Conservation (phyloP, 208 protist genomes). For the Acanthamoeba triangularis region DNA sequence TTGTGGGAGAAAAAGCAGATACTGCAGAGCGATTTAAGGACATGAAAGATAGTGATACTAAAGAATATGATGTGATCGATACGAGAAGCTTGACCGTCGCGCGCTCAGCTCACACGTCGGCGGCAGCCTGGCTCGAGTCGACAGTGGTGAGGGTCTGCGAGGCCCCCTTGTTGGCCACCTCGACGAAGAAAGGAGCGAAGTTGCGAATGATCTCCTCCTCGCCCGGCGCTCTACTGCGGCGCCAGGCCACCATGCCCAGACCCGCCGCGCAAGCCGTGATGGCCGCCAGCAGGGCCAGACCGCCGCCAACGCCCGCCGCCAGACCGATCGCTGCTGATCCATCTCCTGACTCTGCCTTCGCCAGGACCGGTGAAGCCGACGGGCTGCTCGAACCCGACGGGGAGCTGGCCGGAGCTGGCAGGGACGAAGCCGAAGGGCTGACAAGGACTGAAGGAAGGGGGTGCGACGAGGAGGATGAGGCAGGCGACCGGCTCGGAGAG, state of each 20-base stretch:
- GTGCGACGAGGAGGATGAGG: not conserved
- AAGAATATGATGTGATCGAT: not conserved
- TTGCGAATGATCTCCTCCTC: not conserved
- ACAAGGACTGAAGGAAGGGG: not conserved
- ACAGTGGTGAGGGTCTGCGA: conserved; percentile 16
- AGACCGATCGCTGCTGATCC: not conserved
- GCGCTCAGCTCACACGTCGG: not conserved
- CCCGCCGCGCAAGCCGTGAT: not conserved
- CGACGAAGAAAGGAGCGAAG: conserved; percentile 39
- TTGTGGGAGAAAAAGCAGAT: too few species aligned
- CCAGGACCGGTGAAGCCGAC: not conserved
- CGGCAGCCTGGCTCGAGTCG: not conserved
- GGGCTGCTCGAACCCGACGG: not conserved
- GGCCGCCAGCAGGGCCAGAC: not conserved
- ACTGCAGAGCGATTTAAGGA: too few species aligned
- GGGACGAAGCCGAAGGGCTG: not conserved
- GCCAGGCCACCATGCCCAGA: conserved; percentile 21
- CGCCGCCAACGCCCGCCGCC: not conserved
- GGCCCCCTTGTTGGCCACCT: not conserved
- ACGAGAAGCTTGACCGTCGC: not conserved
- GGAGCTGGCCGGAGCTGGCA: not conserved
- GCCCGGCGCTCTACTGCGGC: not conserved
- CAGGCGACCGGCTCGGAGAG: too few species aligned
- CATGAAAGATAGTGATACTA: too few species aligned
- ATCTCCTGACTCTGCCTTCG: not conserved